Conservation (phyloP, 139 green algal species). For the Deuterostichococcus epilithicus region DNA sequence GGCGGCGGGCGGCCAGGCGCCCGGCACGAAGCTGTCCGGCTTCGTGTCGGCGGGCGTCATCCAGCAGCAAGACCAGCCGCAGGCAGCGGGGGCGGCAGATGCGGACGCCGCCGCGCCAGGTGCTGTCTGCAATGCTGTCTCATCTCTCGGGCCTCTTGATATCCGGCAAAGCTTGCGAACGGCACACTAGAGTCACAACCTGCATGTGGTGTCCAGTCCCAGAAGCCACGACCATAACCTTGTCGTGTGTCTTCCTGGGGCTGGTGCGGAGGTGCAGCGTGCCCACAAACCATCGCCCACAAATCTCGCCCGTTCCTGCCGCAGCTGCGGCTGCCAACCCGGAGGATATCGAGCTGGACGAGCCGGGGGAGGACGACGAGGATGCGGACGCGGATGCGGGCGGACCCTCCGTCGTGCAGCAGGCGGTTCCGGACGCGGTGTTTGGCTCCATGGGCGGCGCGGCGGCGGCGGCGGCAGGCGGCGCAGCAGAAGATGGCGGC, state of each 20-base stretch:
- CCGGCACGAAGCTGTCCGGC: constrained; percentile 51
- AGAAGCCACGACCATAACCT: neutral
- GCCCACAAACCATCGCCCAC: neutral
- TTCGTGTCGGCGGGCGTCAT: constrained; percentile 82
- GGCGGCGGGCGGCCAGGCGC: constrained; percentile 23
- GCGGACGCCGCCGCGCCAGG: constrained; percentile 11
- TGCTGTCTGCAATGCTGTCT: neutral
- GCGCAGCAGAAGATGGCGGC: constrained; percentile 1
- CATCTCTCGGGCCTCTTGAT: neutral
- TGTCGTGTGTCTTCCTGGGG: too few species aligned
- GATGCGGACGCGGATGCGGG: constrained; percentile 25
- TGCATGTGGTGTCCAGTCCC: neutral
- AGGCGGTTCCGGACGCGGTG: constrained; percentile 68
- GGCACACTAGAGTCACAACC: neutral
- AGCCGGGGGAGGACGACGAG: constrained; percentile 38
- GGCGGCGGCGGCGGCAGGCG: neutral
- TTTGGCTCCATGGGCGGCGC: constrained; percentile 27
- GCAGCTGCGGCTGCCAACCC: constrained; percentile 58
- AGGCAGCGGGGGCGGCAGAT: constrained; percentile 8
- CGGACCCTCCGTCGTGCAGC: constrained; percentile 46
- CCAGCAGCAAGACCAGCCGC: constrained; percentile 36
- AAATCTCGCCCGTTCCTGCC: constrained; percentile 6
- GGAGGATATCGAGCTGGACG: constrained; percentile 89
- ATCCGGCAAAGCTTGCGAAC: neutral
- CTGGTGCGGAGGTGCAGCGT: too few species aligned